phyloP scores from a whole-genome alignment of 2,329 filamentous ascomycete genomes.

The Ascochyta rabiei region DNA sequence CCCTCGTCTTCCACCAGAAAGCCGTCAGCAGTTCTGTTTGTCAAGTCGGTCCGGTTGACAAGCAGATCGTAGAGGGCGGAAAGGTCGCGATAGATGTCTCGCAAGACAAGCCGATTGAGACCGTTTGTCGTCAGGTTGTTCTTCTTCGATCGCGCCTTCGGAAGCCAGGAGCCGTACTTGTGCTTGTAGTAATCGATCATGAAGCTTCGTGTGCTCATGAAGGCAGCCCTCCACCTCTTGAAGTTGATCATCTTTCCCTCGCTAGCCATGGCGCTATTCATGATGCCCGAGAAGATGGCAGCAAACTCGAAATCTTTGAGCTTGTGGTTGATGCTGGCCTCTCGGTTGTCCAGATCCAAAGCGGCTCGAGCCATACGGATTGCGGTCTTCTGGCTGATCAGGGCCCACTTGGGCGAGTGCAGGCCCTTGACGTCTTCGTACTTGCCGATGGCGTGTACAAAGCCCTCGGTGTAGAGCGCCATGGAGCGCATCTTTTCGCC shows the following conservation, averaged over 20 bases:
- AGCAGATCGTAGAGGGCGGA: constrained; percentile 86
- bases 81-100: constrained; percentile 83
- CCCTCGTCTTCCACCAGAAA: constrained; percentile 62
- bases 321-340: constrained; percentile 71
- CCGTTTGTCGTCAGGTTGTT: constrained; percentile 86
- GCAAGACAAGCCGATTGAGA: constrained; percentile 81
- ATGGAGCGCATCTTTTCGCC: constrained; percentile 85
- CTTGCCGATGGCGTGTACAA: constrained; percentile 88
- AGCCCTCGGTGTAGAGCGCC: constrained; percentile 86
- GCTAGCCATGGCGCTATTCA: constrained; percentile 76
- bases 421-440: constrained; percentile 74
- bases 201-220: constrained; percentile 75
- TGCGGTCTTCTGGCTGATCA: constrained; percentile 73
- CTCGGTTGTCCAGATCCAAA: constrained; percentile 76
- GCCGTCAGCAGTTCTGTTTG: constrained; percentile 77
- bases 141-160: constrained; percentile 89
- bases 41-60: constrained; percentile 78
- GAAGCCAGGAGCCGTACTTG: constrained; percentile 80
- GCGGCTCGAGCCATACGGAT: constrained; percentile 83
- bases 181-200: constrained; percentile 72
- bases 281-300: constrained; percentile 84
- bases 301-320: constrained; percentile 93
- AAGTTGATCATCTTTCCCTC: constrained; percentile 83
- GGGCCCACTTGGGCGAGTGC: constrained; percentile 70
- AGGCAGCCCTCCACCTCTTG: constrained; percentile 80